These are phyloP conservation scores for Ambrosiella cleistominuta DNA, from an alignment of 2,329 filamentous ascomycete genomes.

Conservation along the genomic window DNA sequence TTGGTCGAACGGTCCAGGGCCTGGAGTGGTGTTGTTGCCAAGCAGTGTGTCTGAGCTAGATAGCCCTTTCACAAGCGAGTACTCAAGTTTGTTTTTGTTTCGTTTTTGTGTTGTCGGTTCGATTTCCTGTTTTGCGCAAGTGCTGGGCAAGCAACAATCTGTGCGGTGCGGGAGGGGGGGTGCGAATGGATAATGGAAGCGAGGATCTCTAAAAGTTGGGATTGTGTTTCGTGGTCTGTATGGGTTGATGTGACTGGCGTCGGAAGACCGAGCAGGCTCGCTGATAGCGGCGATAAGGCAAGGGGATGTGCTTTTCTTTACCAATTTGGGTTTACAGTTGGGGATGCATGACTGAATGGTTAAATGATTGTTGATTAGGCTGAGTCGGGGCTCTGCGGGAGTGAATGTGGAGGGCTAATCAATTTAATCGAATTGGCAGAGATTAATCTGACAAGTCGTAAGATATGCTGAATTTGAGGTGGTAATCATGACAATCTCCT, in stretches of 20 bases:
- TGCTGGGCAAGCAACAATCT: neutral
- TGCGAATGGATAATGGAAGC: neutral
- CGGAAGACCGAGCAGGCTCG: neutral
- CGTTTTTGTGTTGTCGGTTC: neutral
- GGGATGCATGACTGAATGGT: neutral
- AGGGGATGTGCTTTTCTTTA: neutral
- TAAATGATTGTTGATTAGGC: neutral
- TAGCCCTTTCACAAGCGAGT: neutral
- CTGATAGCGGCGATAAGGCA: neutral
- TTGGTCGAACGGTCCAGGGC: neutral
- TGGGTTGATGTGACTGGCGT: neutral
- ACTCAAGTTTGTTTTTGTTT: neutral
- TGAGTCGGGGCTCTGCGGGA: neutral
- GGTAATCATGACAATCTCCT: neutral
- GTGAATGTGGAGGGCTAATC: neutral
- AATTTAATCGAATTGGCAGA: neutral
- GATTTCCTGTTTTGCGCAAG: neutral
- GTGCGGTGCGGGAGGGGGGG: neutral
- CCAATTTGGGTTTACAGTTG: neutral
- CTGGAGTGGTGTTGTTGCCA: neutral
- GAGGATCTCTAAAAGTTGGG: neutral
- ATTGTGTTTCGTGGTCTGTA: neutral
- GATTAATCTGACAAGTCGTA: neutral
- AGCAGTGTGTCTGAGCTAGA: neutral
- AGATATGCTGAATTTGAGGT: neutral